phyloP scores from a whole-genome alignment of 768 basidiomycete genomes.

The Steccherinum ochraceum region DNA sequence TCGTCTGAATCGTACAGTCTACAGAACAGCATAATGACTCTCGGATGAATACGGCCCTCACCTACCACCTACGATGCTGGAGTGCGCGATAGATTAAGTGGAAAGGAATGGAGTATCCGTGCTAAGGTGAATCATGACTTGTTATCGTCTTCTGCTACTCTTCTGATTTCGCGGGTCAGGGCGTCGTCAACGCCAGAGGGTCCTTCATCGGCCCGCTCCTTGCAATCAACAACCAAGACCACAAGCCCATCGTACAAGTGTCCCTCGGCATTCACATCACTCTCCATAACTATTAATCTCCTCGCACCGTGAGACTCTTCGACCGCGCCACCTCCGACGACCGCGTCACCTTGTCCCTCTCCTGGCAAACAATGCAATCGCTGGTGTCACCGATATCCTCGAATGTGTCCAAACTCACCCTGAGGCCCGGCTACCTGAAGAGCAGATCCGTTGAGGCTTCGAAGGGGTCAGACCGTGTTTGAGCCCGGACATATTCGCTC shows the following conservation, averaged over 20 bases:
- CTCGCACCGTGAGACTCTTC: slow-evolving; percentile 89
- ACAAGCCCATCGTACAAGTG: slow-evolving; percentile 88
- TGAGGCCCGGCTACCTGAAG: slow-evolving; percentile 76
- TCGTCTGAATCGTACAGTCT: not conserved
- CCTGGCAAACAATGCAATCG: slow-evolving; percentile 97
- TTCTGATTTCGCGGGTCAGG: slow-evolving; percentile 29
- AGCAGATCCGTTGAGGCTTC: slow-evolving; percentile 96
- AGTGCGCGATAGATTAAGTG: slow-evolving; percentile 81
- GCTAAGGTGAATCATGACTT: slow-evolving; percentile 50
- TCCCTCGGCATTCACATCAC: slow-evolving; percentile 95
- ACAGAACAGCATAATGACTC: slow-evolving; percentile 97
- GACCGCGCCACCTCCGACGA: slow-evolving; percentile 96
- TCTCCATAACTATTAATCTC: slow-evolving; percentile 94
- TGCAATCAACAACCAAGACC: too few relatives aligned
- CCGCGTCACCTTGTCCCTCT: slow-evolving; percentile 97
- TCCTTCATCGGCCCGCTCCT: too few relatives aligned
- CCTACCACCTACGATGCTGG: slow-evolving; percentile 69
- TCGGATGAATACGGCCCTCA: slow-evolving; percentile 96
- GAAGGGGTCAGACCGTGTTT: slow-evolving; percentile 90
- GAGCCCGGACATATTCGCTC: slow-evolving; percentile 86
- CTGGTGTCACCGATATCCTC: slow-evolving; percentile 90
- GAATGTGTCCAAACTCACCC: slow-evolving; percentile 70
- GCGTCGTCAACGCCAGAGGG: too few relatives aligned
- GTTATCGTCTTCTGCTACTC: not conserved
- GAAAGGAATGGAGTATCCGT: slow-evolving; percentile 73